A percentile compares a stretch with the other conserved stretches of the same genome.
These are phyloP conservation scores for Saccharomycopsis oosterbeekiorum DNA, from an alignment of 805 yeast species.

Conservation along the genomic window DNA sequence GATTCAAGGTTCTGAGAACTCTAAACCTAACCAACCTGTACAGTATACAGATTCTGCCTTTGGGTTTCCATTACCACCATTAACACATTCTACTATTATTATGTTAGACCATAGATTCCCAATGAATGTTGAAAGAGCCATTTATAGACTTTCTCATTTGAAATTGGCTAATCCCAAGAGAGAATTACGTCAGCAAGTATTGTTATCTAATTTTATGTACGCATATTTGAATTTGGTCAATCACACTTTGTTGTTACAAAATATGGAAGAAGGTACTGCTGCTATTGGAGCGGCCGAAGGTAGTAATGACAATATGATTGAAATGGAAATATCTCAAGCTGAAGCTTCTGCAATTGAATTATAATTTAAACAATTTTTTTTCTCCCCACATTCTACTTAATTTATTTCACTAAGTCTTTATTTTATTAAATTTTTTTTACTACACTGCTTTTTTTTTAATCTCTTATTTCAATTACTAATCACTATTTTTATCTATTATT, in stretches of 20 bases:
- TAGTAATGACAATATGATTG: background rate
- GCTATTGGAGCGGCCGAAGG: background rate
- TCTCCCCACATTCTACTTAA: background rate
- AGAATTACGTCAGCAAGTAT: conserved; percentile 83
- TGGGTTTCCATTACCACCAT: conserved; percentile 80
- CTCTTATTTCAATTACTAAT: background rate
- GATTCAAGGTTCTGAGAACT: conserved; percentile 27
- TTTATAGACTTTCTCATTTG: conserved; percentile 83
- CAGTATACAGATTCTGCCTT: conserved; percentile 70
- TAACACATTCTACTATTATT: conserved; percentile 62
- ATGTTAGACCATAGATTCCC: conserved; percentile 86
- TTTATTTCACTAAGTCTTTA: background rate
- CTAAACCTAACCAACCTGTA: conserved; percentile 45
- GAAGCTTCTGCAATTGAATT: conserved; percentile 1
- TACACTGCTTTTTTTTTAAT: background rate
- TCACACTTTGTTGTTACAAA: conserved; percentile 75
- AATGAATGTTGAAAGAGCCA: conserved; percentile 91
- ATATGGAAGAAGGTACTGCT: conserved; percentile 30
- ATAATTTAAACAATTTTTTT: background rate
- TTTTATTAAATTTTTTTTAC: background rate
- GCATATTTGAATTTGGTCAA: conserved; percentile 91
- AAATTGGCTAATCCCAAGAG: conserved; percentile 91
- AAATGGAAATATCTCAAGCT: conserved; percentile 1
- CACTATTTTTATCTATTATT: background rate
- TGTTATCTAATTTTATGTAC: conserved; percentile 93